These are phyloP conservation scores for Neurospora intermedia DNA, from an alignment of 495 filamentous ascomycete species.

Conservation along the genomic window DNA sequence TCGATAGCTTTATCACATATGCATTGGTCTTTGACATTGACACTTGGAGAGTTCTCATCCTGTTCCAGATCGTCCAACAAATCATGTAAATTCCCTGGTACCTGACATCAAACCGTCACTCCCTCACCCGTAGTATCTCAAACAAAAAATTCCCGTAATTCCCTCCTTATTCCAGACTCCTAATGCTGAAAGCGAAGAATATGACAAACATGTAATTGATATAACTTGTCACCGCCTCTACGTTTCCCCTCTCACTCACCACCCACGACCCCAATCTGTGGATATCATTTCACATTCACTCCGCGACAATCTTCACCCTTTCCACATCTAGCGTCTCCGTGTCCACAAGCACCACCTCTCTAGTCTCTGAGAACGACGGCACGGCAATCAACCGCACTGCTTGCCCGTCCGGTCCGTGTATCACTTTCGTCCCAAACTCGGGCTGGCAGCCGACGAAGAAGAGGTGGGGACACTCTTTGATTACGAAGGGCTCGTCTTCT, in stretches of 20 bases:
- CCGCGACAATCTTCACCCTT: slow-evolving; percentile 42
- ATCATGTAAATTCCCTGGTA: not conserved
- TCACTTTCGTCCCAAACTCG: slow-evolving; percentile 62
- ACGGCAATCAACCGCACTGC: slow-evolving; percentile 65
- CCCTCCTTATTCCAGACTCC: not conserved
- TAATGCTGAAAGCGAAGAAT: not conserved
- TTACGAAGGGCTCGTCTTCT: slow-evolving; percentile 77
- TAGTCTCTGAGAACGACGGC: slow-evolving; percentile 70
- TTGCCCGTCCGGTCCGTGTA: slow-evolving; percentile 50
- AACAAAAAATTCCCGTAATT: not conserved
- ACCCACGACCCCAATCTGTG: not conserved
- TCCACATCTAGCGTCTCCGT: slow-evolving; percentile 71
- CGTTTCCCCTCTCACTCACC: not conserved
- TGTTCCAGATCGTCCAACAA: not conserved
- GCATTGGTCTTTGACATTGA: not conserved
- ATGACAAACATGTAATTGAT: not conserved
- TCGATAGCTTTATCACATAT: not conserved
- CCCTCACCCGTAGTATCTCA: not conserved
- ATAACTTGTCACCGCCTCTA: not conserved
- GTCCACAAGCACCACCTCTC: slow-evolving; percentile 78
- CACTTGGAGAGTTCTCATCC: not conserved
- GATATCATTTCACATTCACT: not conserved
- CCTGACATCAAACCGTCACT: not conserved
- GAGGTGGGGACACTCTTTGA: slow-evolving; percentile 73
- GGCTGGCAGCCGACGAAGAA: slow-evolving; percentile 88